Conservation (phyloP, 495 filamentous ascomycete genomes). For the Aspergillus diversus region DNA sequence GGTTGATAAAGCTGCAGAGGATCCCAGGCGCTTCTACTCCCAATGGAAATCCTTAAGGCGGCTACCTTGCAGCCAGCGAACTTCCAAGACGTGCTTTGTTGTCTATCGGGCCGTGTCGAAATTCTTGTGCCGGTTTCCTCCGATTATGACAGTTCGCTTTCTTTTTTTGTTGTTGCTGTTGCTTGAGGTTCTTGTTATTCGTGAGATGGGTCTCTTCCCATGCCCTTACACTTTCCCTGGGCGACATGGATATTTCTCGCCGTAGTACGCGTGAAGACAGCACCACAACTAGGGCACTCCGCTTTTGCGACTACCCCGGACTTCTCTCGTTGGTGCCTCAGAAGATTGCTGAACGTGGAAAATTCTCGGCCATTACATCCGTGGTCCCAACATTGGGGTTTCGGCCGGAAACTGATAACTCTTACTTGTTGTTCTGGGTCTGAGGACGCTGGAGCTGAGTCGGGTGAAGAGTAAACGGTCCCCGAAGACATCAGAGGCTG, state of each 20-base stretch:
- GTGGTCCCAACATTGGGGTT: constrained; percentile 95
- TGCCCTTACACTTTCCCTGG: constrained; percentile 84
- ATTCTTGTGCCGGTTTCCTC: too few relatives aligned
- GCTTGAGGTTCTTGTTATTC: constrained; percentile 22
- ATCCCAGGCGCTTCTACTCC: background rate
- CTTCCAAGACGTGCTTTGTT: background rate
- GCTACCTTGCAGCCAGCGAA: background rate
- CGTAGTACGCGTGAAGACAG: constrained; percentile 89
- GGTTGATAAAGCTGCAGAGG: background rate
- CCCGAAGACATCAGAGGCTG: constrained; percentile 33
- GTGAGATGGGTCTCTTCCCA: constrained; percentile 33
- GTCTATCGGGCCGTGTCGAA: background rate
- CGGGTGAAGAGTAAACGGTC: constrained; percentile 37
- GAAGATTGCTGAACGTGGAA: constrained; percentile 92
- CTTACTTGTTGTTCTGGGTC: constrained; percentile 60
- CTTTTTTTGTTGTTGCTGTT: background rate
- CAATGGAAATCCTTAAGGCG: background rate
- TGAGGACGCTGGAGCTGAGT: constrained; percentile 32
- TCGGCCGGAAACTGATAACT: constrained; percentile 74
- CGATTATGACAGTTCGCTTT: background rate
- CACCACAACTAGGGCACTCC: constrained; percentile 82
- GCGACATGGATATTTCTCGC: constrained; percentile 86
- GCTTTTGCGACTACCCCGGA: constrained; percentile 86
- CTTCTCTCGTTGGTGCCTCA: constrained; percentile 92
- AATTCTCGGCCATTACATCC: constrained; percentile 94